Evolutionary conservation across 495 filamentous ascomycete species (phyloP).

Genomic region (Podospora anserina): DNA sequence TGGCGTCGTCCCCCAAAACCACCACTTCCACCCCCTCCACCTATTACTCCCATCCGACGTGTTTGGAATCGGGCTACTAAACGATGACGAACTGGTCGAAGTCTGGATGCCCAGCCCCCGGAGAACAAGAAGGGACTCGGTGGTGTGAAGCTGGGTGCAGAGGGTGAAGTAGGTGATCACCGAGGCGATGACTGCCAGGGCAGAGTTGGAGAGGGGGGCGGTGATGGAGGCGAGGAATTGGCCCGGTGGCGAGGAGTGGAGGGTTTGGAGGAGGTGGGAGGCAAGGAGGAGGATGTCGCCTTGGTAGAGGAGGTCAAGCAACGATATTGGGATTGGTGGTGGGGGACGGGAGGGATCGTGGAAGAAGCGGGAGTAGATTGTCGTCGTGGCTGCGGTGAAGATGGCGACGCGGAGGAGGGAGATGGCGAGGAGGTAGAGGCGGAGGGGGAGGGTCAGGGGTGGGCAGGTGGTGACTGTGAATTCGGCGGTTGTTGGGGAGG

Average conservation of each 20-base stretch:
- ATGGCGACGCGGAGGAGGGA: conserved; percentile 47
- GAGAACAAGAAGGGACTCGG: conserved; percentile 86
- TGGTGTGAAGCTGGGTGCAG: conserved; percentile 46
- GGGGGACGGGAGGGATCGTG: neutral
- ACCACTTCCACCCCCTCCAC: conserved; percentile 3
- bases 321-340: conserved; percentile 8
- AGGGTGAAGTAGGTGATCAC: conserved; percentile 36
- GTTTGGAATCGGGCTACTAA: neutral
- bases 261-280: conserved; percentile 34
- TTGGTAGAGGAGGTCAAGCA: conserved; percentile 9
- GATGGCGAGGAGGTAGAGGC: conserved; percentile 50
- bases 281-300: conserved; percentile 26
- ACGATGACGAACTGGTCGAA: conserved; percentile 19
- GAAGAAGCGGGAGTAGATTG: conserved; percentile 34
- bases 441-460: conserved; percentile 55
- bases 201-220: conserved; percentile 37
- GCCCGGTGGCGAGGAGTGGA: conserved; percentile 28
- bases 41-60: neutral
- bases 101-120: conserved; percentile 91
- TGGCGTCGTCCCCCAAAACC: conserved; percentile 44
- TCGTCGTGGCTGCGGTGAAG: conserved; percentile 32
- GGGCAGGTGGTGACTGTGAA: conserved; percentile 78
- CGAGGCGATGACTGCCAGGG: conserved; percentile 22
- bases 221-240: conserved; percentile 42
- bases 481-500: conserved; percentile 80